Conservation (phyloP, 805 yeast genomes). For the Tetrapisispora pingtungensis region DNA sequence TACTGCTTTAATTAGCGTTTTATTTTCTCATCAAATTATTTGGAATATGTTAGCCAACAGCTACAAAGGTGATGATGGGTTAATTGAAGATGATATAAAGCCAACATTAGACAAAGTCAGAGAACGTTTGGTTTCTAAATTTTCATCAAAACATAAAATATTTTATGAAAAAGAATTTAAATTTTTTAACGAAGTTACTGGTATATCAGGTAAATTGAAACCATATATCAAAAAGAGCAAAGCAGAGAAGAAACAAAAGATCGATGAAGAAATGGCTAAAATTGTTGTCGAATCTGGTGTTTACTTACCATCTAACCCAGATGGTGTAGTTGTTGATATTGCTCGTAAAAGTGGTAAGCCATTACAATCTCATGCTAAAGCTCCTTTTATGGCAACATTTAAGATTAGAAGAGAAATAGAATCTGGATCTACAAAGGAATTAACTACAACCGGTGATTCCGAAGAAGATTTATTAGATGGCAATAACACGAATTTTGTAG, state of each 20-base stretch:
- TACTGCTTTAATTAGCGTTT: constrained; percentile 80
- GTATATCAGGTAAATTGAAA: constrained; percentile 87
- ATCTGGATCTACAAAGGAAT: constrained; percentile 32
- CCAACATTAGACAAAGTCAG: constrained; percentile 73
- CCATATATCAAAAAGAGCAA: constrained; percentile 90
- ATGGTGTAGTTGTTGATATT: constrained; percentile 86
- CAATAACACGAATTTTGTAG: constrained; percentile 27
- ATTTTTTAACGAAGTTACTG: constrained; percentile 85
- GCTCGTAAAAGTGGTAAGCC: constrained; percentile 90
- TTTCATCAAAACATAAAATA: constrained; percentile 47
- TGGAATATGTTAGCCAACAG: constrained; percentile 97
- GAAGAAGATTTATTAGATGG: neutral
- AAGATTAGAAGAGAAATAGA: constrained; percentile 52
- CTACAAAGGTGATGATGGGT: constrained; percentile 80
- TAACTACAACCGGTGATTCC: constrained; percentile 14
- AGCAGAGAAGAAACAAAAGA: constrained; percentile 91
- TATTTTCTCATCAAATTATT: constrained; percentile 94
- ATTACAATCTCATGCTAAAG: constrained; percentile 94
- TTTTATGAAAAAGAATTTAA: constrained; percentile 78
- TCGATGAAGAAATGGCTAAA: constrained; percentile 88
- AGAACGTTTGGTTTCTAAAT: constrained; percentile 48
- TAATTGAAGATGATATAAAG: constrained; percentile 69
- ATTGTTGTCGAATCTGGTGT: constrained; percentile 72
- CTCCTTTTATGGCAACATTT: constrained; percentile 96
- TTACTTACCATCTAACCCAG: constrained; percentile 92